Conservation (phyloP, 1,139 yeast genomes). For the Diutina catenulata region DNA sequence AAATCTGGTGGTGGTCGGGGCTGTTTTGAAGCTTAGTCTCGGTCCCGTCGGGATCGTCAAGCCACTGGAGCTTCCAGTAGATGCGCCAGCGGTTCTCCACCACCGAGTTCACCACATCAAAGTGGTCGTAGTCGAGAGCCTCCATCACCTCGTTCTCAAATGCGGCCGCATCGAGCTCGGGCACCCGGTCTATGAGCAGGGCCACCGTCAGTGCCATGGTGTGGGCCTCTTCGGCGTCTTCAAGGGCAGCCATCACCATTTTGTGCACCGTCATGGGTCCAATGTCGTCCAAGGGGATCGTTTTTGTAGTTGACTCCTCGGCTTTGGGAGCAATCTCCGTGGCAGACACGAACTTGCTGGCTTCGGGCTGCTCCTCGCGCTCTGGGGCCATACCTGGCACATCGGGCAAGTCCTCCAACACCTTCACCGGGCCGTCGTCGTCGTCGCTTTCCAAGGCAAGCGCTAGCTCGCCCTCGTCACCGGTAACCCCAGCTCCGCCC, state of each 20-base stretch:
- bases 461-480: not conserved
- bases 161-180: not conserved
- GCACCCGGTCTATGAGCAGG: not conserved
- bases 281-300: not conserved
- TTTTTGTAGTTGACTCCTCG: not conserved
- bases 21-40: not conserved
- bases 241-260: not conserved
- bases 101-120: constrained; percentile 1
- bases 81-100: constrained; percentile 1
- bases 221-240: not conserved
- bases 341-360: not conserved
- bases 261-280: not conserved
- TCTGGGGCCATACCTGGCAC: too few species aligned
- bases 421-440: not conserved
- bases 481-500: not conserved
- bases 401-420: not conserved
- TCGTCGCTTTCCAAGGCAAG: not conserved
- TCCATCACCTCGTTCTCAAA: not conserved
- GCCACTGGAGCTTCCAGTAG: not conserved
- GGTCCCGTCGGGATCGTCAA: not conserved
- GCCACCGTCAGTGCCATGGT: not conserved
- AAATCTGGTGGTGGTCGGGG: too few species aligned
- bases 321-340: not conserved
- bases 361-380: not conserved
- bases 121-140: not conserved